Base-by-base conservation (phyloP, 371 early-diverging fungal genomes). In the Umbelopsis sp. region DNA sequence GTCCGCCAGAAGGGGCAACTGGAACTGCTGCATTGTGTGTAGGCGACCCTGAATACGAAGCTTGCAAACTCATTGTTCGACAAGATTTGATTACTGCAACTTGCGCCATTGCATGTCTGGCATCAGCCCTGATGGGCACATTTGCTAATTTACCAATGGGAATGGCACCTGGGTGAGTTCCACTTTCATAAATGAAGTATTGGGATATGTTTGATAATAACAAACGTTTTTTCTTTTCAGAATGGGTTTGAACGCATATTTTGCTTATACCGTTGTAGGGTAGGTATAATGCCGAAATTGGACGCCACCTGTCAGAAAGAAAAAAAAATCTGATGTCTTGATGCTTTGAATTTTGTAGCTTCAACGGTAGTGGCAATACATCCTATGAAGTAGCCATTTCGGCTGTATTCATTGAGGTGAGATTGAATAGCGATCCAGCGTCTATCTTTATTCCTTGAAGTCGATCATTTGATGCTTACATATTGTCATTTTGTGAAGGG, bases 191-290 rank as follows among this genome's bases (percentile, higher is more conserved):
- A 18, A 20, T 2, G 16, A 6, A 18, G 5, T 48, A 48, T 16
- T 7, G 20, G 20, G 35, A 29, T 6, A 14, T 63, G 18, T 29
- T 18, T 1, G 16, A 64, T 64, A 2, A 25, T 53, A 24, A 48
- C 20, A 20, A 18, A 4, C 2, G 18, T 20, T 48, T 20, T 48
- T 24, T 44, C 18, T 20, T 29, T 63, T 45, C 63, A 76, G 76
- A 63, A 89, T 94, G 91, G 94, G 94, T 41, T 76, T 93, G 46
- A 93, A 90, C 69, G 92, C 92, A 57, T 94, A 92, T 72, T 92
- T 94, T 73, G 87, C 92, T 1, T 93, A 92, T 69, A 91, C 87
- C 0, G 91, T 92, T n/a, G 92, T 93, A 18, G 94, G 93, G 8
- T 91, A 80, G 32, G 57, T 48, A n/a, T 16, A 29, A 57, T 5